Conservation (phyloP, 768 basidiomycete species). For the Aureoboletus auriporus region DNA sequence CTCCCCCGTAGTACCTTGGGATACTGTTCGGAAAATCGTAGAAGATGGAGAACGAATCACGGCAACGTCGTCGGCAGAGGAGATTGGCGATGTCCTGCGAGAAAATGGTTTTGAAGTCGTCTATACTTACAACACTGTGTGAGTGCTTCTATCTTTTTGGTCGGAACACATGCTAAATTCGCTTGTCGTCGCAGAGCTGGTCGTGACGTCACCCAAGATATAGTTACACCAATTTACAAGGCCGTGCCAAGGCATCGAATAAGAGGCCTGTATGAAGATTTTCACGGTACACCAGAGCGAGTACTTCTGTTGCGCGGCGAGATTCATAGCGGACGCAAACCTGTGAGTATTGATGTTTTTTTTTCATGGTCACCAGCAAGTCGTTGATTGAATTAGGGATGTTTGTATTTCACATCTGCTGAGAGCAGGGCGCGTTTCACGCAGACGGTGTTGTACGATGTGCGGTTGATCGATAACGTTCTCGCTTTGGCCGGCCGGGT, state of each 20-base stretch:
- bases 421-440: conserved; percentile 25
- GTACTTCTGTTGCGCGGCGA: no score
- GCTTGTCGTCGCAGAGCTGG: conserved; percentile 26
- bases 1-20: conserved; percentile 22
- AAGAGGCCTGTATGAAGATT: conserved; percentile 39
- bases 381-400: conserved; percentile 22
- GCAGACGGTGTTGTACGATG: conserved; percentile 23
- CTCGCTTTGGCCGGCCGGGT: conserved; percentile 27
- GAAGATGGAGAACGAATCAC: conserved; percentile 18
- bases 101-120: conserved; percentile 39
- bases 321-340: no score
- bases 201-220: conserved; percentile 36
- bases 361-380: neutral
- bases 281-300: conserved; percentile 14
- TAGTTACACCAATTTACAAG: conserved; percentile 32
- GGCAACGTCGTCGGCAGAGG: conserved; percentile 20
- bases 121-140: conserved; percentile 40
- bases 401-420: conserved; percentile 31
- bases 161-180: neutral
- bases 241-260: conserved; percentile 31
- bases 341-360: conserved; percentile 15
- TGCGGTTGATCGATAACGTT: no score
- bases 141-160: conserved; percentile 14
- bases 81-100: conserved; percentile 30
- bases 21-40: conserved; percentile 16